Conservation (phyloP, 495 filamentous ascomycete genomes). For the Hypomontagnella submonticulosa region DNA sequence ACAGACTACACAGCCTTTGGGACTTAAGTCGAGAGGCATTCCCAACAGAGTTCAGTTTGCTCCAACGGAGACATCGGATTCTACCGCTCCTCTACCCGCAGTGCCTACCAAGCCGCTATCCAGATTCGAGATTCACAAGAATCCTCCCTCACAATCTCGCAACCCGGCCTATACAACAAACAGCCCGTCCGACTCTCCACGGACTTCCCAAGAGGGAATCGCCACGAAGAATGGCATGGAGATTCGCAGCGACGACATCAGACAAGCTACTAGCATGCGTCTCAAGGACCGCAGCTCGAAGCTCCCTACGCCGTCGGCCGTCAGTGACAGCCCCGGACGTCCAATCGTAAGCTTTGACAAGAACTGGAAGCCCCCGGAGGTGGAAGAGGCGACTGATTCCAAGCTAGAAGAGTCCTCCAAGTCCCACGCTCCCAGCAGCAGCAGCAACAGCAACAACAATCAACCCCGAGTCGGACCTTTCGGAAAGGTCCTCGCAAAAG, state of each 20-base stretch:
- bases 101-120: slow-evolving; percentile 65
- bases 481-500: slow-evolving; percentile 43
- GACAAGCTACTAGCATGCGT: slow-evolving; percentile 88
- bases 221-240: slow-evolving; percentile 78
- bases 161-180: slow-evolving; percentile 80
- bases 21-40: slow-evolving; percentile 67
- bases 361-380: slow-evolving; percentile 75
- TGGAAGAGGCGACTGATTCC: slow-evolving; percentile 64
- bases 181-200: slow-evolving; percentile 52
- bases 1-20: slow-evolving; percentile 47
- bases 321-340: slow-evolving; percentile 84
- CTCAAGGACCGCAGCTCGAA: slow-evolving; percentile 85
- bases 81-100: slow-evolving; percentile 23
- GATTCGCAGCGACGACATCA: slow-evolving; percentile 85
- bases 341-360: slow-evolving; percentile 94
- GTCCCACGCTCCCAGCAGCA: slow-evolving; percentile 16
- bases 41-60: slow-evolving; percentile 66
- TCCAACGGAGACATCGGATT: slow-evolving; percentile 41
- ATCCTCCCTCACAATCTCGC: slow-evolving; percentile 78
- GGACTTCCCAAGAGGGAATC: slow-evolving; percentile 45
- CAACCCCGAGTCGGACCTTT: slow-evolving; percentile 43
- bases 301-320: slow-evolving; percentile 83
- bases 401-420: slow-evolving; percentile 59
- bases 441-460: slow-evolving; percentile 44
- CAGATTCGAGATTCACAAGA: slow-evolving; percentile 78